Evolutionary conservation across 176 grass and related monocot genomes (phyloP).

Genomic region (Saccharum spontaneum): DNA sequence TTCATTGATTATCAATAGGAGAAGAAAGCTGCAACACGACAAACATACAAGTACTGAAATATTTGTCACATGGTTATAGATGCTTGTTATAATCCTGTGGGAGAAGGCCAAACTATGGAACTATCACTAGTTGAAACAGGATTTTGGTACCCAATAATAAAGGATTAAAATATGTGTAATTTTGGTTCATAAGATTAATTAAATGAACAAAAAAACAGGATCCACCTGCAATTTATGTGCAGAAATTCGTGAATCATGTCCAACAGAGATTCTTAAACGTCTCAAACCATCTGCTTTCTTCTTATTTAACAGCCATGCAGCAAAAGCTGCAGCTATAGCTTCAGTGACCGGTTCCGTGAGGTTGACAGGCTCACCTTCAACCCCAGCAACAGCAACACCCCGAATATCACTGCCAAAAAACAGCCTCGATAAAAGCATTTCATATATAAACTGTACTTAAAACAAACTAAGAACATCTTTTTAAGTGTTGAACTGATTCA

Average conservation of each 20-base stretch:
- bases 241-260: conserved; percentile 95
- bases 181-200: background rate
- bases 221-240: conserved; percentile 86
- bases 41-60: background rate
- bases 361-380: conserved; percentile 76
- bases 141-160: background rate
- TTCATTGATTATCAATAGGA: background rate
- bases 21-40: background rate
- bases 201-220: conserved; percentile 25
- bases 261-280: conserved; percentile 80
- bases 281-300: conserved; percentile 78
- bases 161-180: background rate
- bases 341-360: conserved; percentile 74
- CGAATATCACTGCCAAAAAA: conserved; percentile 81
- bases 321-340: conserved; percentile 89
- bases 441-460: conserved; percentile 7
- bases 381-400: conserved; percentile 92
- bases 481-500: background rate
- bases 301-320: conserved; percentile 82
- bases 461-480: background rate
- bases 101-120: background rate
- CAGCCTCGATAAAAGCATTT: background rate
- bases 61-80: background rate
- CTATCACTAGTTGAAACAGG: background rate
- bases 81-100: background rate